Base-by-base conservation (phyloP, 2,329 filamentous ascomycete genomes). In the Hypomyces perniciosus region DNA sequence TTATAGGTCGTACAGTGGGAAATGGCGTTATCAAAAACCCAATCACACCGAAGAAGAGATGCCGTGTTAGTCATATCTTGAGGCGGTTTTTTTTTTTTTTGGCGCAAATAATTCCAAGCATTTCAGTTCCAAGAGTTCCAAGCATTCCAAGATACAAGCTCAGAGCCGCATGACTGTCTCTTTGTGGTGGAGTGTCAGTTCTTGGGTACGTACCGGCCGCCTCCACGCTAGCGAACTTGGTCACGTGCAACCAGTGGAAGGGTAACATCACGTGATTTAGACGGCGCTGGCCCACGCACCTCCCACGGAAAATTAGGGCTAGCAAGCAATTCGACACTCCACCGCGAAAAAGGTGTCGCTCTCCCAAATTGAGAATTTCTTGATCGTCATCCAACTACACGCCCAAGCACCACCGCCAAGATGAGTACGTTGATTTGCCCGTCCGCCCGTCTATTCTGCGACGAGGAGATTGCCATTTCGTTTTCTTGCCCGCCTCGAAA, bases 381-480 rank as follows among this genome's bases (percentile, higher is more conserved):
- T 57, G 60, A 63, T 62, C 63, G 65, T 65, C 66, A 65, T 61
- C 63, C 64, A 65, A 68, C 66, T 62, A 67, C 68, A 66, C 65
- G 64, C 58, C 65, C 61, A 67, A 67, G 62, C 61, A 70, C 64
- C 63, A 74, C 72, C 72, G 75, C 68, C 74, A 79, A 78, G 72
- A 79, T 79, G 76, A 79, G 76, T 79, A 78, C 65, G 76, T 79
- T 48, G 8, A 12, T 40, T 13, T 41, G 8, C 41, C 38, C 52
- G 31, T 26, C 28, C 40, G 42, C 42, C 30, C 39, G 30, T 40
- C 40, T 34, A 20, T 7, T 44, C 48, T 26, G 44, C 41, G 43
- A 44, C 33, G 42, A 44, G 52, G 27, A 31, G 20, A 38, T 38
- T n/a, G 34, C 44, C 43, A 52, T 51, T 53, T 54, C 39, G 45